Conservation (phyloP, 2,329 filamentous ascomycete genomes). For the Sclerotinia spermophila region DNA sequence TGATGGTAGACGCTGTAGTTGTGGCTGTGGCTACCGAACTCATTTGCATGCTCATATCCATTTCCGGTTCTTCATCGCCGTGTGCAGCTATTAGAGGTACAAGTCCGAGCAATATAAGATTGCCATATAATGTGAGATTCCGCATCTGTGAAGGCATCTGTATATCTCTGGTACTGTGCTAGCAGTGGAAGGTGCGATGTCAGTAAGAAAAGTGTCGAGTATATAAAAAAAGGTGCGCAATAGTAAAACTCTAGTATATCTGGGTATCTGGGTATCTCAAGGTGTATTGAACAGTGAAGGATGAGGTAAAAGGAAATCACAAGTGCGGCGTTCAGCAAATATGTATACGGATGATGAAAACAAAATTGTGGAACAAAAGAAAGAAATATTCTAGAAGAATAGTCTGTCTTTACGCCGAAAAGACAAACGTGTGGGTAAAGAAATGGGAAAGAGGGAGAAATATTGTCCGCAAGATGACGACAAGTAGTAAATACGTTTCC, state of each 20-base stretch:
- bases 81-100: conserved; percentile 18
- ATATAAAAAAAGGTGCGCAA: not conserved
- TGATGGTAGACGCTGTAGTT: not conserved
- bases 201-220: not conserved
- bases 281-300: not conserved
- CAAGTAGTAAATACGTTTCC: not conserved
- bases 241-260: not conserved
- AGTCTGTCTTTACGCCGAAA: conserved; percentile 2
- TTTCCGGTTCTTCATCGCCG: conserved; percentile 32
- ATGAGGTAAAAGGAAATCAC: not conserved
- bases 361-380: conserved; percentile 14
- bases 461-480: not conserved
- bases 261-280: not conserved
- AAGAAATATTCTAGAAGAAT: conserved; percentile 6
- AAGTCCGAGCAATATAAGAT: conserved; percentile 21
- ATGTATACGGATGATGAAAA: conserved; percentile 13
- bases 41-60: conserved; percentile 25
- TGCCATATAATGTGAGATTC: conserved; percentile 1
- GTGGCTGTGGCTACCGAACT: conserved; percentile 14
- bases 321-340: conserved; percentile 1
- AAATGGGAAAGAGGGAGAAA: not conserved
- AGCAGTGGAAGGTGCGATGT: not conserved
- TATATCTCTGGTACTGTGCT: not conserved
- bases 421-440: not conserved
- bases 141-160: conserved; percentile 13